Evolutionary conservation across 192 early-diverging fungal species (phyloP), one percentile per base, ranked within the genome.

Genomic region (Gonapodya prolifera): DNA sequence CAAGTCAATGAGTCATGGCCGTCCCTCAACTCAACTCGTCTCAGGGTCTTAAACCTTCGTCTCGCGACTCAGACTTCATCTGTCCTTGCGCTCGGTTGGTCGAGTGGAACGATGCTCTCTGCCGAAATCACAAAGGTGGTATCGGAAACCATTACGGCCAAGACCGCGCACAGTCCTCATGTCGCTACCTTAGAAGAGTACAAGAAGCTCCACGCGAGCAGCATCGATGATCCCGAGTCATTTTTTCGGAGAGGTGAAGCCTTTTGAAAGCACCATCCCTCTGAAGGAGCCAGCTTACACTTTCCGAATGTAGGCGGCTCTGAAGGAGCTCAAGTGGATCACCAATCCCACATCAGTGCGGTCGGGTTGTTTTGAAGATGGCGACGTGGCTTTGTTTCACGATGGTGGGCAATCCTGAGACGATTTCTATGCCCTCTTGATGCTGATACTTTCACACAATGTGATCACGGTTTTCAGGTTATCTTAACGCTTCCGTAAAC

Each of bases 401-500:
- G 92, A 93, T 79, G 96, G 45, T 61, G 45, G 23, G 45, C 23
- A 23, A n/a, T n/a, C n/a, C n/a, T n/a, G n/a, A n/a, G n/a, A n/a
- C n/a, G n/a, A n/a, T n/a, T n/a, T n/a, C n/a, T n/a, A n/a, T n/a
- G n/a, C n/a, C n/a, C n/a, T n/a, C n/a, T n/a, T n/a, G n/a, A 23
- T 61, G 8, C 8, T 61, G 45, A 61, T 23, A 61, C 23, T 16
- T 61, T 61, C 45, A 23, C 45, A 8, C 45, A 61, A 61, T 61
- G 8, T 23, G 45, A 16, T 61, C 45, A 16, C 45, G 8, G 23
- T 61, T 16, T 16, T 61, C 8, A 61, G 45, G 96, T 36, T 83
- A 92, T 80, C 86, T 98, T 79, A 98, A 98, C 81, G 93, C 91
- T n/a, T 88, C 91, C 34, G 93, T 93, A 87, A 98, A 98, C 89